Base-by-base conservation (phyloP, 192 early-diverging fungal species). In the Backusella morwellensis region DNA sequence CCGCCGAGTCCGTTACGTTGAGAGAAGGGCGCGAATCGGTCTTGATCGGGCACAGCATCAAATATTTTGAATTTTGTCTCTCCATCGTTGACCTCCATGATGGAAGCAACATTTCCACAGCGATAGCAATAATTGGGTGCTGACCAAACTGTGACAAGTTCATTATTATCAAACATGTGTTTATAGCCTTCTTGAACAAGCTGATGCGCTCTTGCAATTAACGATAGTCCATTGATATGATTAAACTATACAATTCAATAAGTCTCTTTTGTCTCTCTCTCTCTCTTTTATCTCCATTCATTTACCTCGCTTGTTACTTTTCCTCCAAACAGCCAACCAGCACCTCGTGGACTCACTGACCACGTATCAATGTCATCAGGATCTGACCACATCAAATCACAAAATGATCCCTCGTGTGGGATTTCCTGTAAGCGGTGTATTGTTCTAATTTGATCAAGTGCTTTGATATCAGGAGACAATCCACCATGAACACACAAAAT, bases 91-190 rank as follows among this genome's bases (percentile, higher is more conserved):
- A 99, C 89, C 78, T 95, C 91, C 89, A 97, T 92, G 72, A 99
- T 94, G 40, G 95, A 94, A 9, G 97, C 97, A 26, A 98, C 95
- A 79, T 99, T 98, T 47, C 96, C 97, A 78, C 97, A 99, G 34
- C 97, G 90, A 84, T 98, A 98, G 81, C 97, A 99, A 84, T 99
- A 99, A 78, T 99, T 97, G 66, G 96, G 96, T 14, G 96, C 97
- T 42, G 93, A 95, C 98, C 98, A 98, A 23, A 93, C 92, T 8
- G 98, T 99, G 7, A 98, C 97, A 71, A 99, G 86, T 74, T 96
- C 95, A 73, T 98, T 93, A 75, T 99, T 95, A 6, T 86, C 86
- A 81, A 96, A 96, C 92, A 94, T 96, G 85, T 93, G 96, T 78
- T 97, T 97, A 88, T 94, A 99, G 15, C 98, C 97, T 81, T 99